These are phyloP conservation scores for Pythium coloratum DNA, from an alignment of 352 stramenopile species.

Conservation along the genomic window DNA sequence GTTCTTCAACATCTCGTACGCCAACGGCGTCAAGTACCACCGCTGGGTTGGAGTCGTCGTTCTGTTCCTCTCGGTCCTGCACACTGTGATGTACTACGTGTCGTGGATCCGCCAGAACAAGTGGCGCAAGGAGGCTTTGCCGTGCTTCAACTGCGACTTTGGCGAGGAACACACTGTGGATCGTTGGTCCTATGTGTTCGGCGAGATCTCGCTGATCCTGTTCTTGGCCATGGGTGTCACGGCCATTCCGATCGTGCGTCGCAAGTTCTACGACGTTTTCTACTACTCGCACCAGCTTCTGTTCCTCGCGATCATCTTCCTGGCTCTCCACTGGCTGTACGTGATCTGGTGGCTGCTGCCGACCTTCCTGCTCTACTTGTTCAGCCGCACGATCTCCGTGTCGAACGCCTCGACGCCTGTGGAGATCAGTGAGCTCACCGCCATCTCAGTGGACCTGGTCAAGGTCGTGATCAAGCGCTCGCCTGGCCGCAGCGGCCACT, in stretches of 20 bases:
- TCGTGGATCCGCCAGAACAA: slow-evolving; percentile 27
- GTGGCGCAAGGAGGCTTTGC: slow-evolving; percentile 28
- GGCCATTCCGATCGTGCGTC: slow-evolving; percentile 39
- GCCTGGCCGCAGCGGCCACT: slow-evolving; percentile 19
- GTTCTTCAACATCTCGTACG: slow-evolving; percentile 45
- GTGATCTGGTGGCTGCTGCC: slow-evolving; percentile 42
- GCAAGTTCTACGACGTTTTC: slow-evolving; percentile 43
- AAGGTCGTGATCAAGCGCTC: slow-evolving; percentile 39
- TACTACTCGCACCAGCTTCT: slow-evolving; percentile 51
- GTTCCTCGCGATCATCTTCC: slow-evolving; percentile 32
- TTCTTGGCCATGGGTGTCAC: slow-evolving; percentile 39
- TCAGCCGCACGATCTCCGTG: slow-evolving; percentile 34
- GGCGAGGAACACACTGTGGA: slow-evolving; percentile 11
- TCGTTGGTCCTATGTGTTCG: slow-evolving; percentile 45
- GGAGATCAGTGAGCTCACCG: slow-evolving; percentile 28
- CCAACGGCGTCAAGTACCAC: slow-evolving; percentile 52
- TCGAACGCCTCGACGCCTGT: slow-evolving; percentile 32
- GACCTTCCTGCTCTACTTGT: slow-evolving; percentile 38
- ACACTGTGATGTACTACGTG: slow-evolving; percentile 28
- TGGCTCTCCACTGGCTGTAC: slow-evolving; percentile 38
- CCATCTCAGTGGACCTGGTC: slow-evolving; percentile 29
- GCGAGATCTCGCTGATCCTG: slow-evolving; percentile 35
- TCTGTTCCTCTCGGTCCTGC: slow-evolving; percentile 26
- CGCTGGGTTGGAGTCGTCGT: slow-evolving; percentile 39
- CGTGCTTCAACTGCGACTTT: slow-evolving; percentile 44